Conservation (phyloP, 176 grass and related monocot genomes). For the Lolium rigidum region DNA sequence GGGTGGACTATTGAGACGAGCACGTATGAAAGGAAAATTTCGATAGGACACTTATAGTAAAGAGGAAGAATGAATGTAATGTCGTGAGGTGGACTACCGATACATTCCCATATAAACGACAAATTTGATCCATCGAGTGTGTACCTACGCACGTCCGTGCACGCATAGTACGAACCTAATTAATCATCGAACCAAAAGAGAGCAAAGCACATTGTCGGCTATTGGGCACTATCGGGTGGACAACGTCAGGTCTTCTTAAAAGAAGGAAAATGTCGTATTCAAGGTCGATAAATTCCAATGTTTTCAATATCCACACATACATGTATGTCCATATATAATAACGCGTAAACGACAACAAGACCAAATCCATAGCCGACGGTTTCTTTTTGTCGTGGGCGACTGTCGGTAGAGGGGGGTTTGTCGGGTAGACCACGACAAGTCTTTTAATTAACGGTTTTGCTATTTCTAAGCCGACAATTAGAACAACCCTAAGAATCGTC, state of each 20-base stretch:
- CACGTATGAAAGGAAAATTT: neutral
- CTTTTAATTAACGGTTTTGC: neutral
- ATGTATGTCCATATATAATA: neutral
- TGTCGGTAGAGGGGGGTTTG: neutral
- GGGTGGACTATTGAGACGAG: no score
- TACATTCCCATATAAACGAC: neutral
- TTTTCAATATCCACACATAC: neutral
- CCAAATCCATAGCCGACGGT: neutral
- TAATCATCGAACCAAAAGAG: neutral
- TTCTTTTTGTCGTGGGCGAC: neutral
- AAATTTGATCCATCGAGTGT: neutral
- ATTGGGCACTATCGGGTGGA: neutral
- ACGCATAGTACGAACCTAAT: neutral
- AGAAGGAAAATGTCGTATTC: neutral
- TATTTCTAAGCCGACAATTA: neutral
- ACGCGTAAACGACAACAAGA: neutral
- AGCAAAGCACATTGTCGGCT: neutral
- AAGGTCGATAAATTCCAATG: neutral
- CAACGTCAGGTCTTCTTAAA: no score
- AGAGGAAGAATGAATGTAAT: neutral
- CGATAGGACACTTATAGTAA: neutral
- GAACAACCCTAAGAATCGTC: neutral
- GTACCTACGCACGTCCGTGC: neutral
- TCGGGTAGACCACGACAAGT: neutral
- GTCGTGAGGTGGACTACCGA: neutral